Conservation (phyloP, 1,139 yeast genomes). For the Taphrina deformans region DNA sequence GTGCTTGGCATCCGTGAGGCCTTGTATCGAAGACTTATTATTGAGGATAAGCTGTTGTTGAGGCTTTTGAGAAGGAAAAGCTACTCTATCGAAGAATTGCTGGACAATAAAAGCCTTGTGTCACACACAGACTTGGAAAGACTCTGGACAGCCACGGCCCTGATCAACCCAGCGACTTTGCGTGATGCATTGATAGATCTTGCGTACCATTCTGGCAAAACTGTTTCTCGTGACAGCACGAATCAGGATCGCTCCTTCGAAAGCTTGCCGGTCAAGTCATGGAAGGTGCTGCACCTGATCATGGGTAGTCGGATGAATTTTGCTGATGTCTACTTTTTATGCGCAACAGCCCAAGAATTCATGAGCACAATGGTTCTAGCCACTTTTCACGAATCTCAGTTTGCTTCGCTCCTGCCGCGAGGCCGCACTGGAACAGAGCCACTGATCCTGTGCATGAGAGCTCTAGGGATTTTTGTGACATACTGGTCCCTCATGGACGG, state of each 20-base stretch:
- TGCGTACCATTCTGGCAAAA: background rate
- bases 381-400: background rate
- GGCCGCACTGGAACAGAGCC: background rate
- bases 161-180: conserved; percentile 3
- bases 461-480: background rate
- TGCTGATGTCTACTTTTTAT: background rate
- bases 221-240: background rate
- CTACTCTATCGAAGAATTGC: background rate
- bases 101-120: background rate
- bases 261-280: background rate
- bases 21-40: background rate
- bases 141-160: background rate
- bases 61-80: background rate
- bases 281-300: background rate
- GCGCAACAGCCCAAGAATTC: conserved; percentile 1
- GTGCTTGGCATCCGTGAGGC: background rate
- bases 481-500: background rate
- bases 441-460: background rate
- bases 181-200: conserved; percentile 7
- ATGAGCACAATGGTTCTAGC: background rate
- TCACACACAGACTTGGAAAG: background rate
- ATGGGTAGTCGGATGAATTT: background rate
- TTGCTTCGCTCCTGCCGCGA: background rate
- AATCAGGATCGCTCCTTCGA: background rate
- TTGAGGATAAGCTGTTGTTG: background rate